Conservation (phyloP, 1,284 basidiomycete species). For the Volvariella volvacea region DNA sequence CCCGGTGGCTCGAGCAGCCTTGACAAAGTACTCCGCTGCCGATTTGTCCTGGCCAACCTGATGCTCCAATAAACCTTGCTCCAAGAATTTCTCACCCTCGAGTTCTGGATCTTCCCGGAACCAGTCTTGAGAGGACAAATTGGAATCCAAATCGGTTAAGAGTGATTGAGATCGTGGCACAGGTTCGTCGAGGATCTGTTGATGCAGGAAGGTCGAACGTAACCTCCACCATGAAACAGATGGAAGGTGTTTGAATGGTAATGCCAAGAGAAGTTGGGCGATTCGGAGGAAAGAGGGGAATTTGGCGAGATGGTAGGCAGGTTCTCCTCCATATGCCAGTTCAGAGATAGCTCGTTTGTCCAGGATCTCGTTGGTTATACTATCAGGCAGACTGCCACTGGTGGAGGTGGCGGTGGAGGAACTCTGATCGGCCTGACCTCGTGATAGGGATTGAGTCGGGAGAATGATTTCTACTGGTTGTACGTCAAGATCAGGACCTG, state of each 20-base stretch:
- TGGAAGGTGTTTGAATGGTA: conserved; percentile 38
- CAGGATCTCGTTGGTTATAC: conserved; percentile 43
- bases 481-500: conserved; percentile 82
- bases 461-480: conserved; percentile 44
- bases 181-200: conserved; percentile 84
- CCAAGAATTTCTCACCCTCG: conserved; percentile 66
- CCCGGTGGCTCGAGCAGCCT: conserved; percentile 72
- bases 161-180: conserved; percentile 53
- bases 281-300: conserved; percentile 71
- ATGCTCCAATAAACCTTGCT: conserved; percentile 80
- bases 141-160: conserved; percentile 27
- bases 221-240: conserved; percentile 76
- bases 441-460: too few relatives aligned
- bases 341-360: conserved; percentile 68
- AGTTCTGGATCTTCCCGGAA: conserved; percentile 48
- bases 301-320: conserved; percentile 87
- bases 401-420: conserved; percentile 20
- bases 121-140: background rate
- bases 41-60: conserved; percentile 66
- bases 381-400: too few relatives aligned
- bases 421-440: too few relatives aligned
- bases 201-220: conserved; percentile 69
- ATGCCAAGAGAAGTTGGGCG: conserved; percentile 65
- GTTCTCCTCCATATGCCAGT: conserved; percentile 86
- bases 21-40: conserved; percentile 77